Evolutionary conservation across 208 protist species (phyloP), one percentile per base, ranked within the genome.

Genomic region (Trypanosoma congolense): DNA sequence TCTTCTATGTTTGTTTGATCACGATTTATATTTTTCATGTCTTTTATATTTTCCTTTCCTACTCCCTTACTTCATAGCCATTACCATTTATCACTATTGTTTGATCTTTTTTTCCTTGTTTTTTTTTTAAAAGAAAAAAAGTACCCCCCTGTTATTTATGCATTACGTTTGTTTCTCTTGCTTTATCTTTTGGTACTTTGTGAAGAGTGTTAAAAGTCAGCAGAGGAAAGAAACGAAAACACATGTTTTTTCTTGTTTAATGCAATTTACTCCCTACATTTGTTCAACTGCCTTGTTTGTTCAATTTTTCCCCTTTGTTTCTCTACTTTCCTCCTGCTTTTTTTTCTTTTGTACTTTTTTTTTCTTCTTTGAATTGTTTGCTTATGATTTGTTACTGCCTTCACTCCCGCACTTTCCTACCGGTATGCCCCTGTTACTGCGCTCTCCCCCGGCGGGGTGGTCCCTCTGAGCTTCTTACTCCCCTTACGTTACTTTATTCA

Each of bases 321-420:
- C 40, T 22, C 33, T 29, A 14, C 53, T 21, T 48, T 19, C 21
- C 33, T 61, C 19, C 25, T 9, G 14, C 8, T 18, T 54, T 62
- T 65, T 62, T 22, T 36, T 49, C 46, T 47, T 49, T 61, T 28
- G 48, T 42, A 38, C 26, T 18, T 52, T 41, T 43, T 38, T 38
- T 12, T 38, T 12, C 33, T 38, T 38, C 33, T 38, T 38, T 38
- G 6, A 12, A 16, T 38, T 38, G 9, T 6, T 38, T 38, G 6
- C 6, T 16, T 38, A 16, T 38, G 33, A 38, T 38, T 16, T 38
- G 33, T 46, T 46, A 6, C 21, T 46, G n/a, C 42, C 35, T n/a
- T 40, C 35, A 40, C 14, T 40, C 35, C 35, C 35, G 14, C n/a
- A n/a, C n/a, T n/a, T n/a, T n/a, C n/a, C n/a, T n/a, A n/a, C n/a